These are phyloP conservation scores for Astrocystis sublimbata DNA, from an alignment of 495 filamentous ascomycete genomes.

Conservation along the genomic window DNA sequence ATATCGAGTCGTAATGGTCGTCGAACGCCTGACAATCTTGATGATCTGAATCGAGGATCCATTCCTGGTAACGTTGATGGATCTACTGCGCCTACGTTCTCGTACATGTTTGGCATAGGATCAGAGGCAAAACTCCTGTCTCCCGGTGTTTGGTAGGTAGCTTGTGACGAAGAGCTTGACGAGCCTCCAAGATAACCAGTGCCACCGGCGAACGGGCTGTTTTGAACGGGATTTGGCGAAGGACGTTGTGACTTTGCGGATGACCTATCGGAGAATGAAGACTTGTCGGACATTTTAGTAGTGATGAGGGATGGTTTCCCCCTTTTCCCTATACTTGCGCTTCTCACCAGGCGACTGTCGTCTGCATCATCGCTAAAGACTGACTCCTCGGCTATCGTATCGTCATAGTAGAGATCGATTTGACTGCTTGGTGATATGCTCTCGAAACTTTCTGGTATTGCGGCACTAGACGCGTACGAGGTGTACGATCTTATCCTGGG, in stretches of 20 bases:
- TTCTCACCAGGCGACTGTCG: conserved; percentile 67
- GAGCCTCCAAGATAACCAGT: conserved; percentile 47
- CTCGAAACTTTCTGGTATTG: conserved; percentile 72
- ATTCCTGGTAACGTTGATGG: conserved; percentile 30
- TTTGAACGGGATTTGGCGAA: conserved; percentile 36
- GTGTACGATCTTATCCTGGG: conserved; percentile 60
- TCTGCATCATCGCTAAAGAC: conserved; percentile 58
- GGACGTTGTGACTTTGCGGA: conserved; percentile 30
- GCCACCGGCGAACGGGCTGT: conserved; percentile 38
- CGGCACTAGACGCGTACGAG: conserved; percentile 80
- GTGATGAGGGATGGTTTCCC: conserved; percentile 71
- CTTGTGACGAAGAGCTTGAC: conserved; percentile 42
- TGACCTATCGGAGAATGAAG: no score
- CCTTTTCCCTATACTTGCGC: conserved; percentile 74
- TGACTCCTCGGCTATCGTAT: conserved; percentile 51
- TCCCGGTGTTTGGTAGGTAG: conserved; percentile 23
- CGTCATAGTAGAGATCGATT: conserved; percentile 46
- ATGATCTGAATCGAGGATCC: conserved; percentile 42
- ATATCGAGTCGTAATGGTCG: conserved; percentile 78
- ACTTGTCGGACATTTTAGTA: conserved; percentile 44
- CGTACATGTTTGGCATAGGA: conserved; percentile 46
- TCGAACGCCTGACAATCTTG: conserved; percentile 54
- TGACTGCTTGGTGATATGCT: conserved; percentile 46
- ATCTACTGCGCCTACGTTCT: conserved; percentile 44
- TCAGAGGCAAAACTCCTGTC: conserved; percentile 36